Evolutionary conservation across 345 rosid genomes (phyloP), one percentile per base, ranked within the genome.

Genomic region (Brassica nigra): DNA sequence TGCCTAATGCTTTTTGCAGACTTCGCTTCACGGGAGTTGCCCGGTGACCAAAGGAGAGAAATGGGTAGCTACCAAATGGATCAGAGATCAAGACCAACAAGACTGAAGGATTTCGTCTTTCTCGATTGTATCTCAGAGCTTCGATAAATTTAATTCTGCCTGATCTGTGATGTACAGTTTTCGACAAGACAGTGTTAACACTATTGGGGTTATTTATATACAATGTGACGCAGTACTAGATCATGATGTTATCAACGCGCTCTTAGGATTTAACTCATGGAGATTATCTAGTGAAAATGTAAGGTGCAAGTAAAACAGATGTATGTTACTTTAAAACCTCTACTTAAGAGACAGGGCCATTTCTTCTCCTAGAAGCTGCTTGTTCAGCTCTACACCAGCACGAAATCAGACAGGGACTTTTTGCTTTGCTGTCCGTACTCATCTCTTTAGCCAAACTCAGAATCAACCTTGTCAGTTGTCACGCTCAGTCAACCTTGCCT

Each of bases 21-120:
- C 90, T 73, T 92, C 97, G 7, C 88, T 92, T 76, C 97, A 92
- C 52, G 97, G 97, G 70, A 92, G 97, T 82, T 92, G 96, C 71
- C 90, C 96, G 0, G 96, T 92, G 54, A 82, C 81, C 71, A 84
- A 78, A 70, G 97, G 97, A 70, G 88, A 92, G 87, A 92, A 92
- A 83, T 92, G 97, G 97, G 96, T 90, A 64, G 97, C 92, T 1
- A 84, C 97, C 44, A 92, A 92, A 84, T 92, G 96, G 97, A 88
- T 92, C 75, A 88, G 97, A 84, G 91, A 92, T 71, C 90, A 82
- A 87, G 83, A 62, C 8, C 83, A 85, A 4, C 36, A 71, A 71
- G 80, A 80, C 39, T 81, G 29, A n/a, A 81, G 0, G 0, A 1
- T 9, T 9, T 65, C 42, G 23, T 4, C 2, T 11, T 58, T 62